phyloP scores from a whole-genome alignment of 768 basidiomycete species.

The Auricularia heimuer region DNA sequence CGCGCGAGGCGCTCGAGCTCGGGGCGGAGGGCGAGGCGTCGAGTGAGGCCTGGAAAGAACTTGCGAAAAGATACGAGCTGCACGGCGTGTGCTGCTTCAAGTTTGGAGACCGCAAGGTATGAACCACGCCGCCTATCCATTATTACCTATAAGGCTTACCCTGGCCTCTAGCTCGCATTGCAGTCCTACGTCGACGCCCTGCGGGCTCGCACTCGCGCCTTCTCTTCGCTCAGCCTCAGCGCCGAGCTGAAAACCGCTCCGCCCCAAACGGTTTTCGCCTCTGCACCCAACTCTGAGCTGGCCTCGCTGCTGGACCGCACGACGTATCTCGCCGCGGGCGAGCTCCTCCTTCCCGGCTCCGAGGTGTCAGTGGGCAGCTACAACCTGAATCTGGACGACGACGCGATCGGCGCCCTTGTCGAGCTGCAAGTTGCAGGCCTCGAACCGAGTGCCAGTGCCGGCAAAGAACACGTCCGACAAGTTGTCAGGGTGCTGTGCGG shows the following conservation, averaged over 20 bases:
- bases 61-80: slow-evolving; percentile 71
- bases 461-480: slow-evolving; percentile 29
- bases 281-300: slow-evolving; percentile 42
- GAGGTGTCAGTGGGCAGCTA: slow-evolving; percentile 4
- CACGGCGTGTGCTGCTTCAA: slow-evolving; percentile 71
- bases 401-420: slow-evolving; percentile 44
- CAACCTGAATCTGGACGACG: slow-evolving; percentile 9
- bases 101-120: slow-evolving; percentile 65
- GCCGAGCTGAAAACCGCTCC: slow-evolving; percentile 18
- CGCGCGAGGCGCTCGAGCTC: slow-evolving; percentile 7
- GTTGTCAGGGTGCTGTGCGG: not conserved
- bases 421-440: slow-evolving; percentile 53
- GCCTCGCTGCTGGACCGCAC: slow-evolving; percentile 51
- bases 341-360: slow-evolving; percentile 51
- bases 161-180: slow-evolving; percentile 6
- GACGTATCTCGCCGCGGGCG: slow-evolving; percentile 57
- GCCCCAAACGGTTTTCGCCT: slow-evolving; percentile 28
- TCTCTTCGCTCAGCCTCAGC: slow-evolving; percentile 26
- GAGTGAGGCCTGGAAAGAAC: slow-evolving; percentile 50
- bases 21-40: slow-evolving; percentile 30
- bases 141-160: slow-evolving; percentile 38
- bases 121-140: too few species aligned
- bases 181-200: not conserved
- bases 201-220: slow-evolving; percentile 6
- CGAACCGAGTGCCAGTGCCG: slow-evolving; percentile 38